Base-by-base conservation (phyloP, 805 yeast genomes). In the Pichia pseudocactophila region DNA sequence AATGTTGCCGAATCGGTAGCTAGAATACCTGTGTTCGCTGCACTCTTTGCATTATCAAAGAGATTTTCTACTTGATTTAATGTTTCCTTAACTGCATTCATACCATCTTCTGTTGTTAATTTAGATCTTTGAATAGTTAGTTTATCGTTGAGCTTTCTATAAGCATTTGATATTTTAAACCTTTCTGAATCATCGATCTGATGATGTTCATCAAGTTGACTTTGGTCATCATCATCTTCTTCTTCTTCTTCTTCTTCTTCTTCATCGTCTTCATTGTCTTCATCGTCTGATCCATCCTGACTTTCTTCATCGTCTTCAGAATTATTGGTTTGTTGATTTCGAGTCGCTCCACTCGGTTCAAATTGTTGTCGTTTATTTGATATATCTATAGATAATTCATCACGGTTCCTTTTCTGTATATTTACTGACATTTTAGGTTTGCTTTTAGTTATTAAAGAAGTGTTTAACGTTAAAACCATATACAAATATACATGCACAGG, bases 1-100 rank as follows among this genome's bases (percentile, higher is more conserved):
- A 83, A 66, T 5, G 82, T 77, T 42, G 76, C 76, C 1, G 90
- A 70, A 58, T 83, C 94, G 43, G 73, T 70, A 0, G 85, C 83
- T 26, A 72, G 67, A 9, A 71, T 50, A 47, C 66, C 70, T 2
- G 63, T 53, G 38, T 57, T 53, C 11, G 59, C 54, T 5, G 65
- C 42, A 16, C 61, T 54, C 36, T 65, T 67, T 2, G 73, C 66
- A 25, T 62, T 60, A 1, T 62, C 56, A 46, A 74, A 80, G 16
- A 77, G 56, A 0, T 54, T 53, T 46, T 79, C 75, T 7, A 73
- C 69, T n/a, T 61, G 63, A 3, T 57, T 51, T 34, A 81, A 55
- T 12, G 73, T 68, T 16, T 64, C 53, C 3, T 66, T 54, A 2
- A 78, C 81, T 16, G 69, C 53, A 12, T 58, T 53, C 2, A 79